Evolutionary conservation across 2,329 filamentous ascomycete species (phyloP).

Genomic region (Aspergillus sp.): DNA sequence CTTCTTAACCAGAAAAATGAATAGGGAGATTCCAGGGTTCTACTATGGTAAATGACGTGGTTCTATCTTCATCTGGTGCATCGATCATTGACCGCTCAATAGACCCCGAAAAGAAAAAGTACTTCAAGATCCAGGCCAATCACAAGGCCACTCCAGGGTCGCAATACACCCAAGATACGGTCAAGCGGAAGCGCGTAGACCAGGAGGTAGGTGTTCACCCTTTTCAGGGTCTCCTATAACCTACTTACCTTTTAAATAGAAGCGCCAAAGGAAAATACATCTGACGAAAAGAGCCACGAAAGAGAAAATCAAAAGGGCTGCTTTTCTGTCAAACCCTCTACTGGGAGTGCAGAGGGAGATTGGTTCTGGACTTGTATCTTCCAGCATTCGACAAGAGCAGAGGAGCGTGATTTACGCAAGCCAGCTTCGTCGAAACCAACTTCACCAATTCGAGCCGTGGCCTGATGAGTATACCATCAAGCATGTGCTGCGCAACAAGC

Average conservation of each 20-base stretch:
- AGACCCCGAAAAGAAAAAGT: conserved; percentile 60
- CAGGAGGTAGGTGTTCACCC: conserved; percentile 33
- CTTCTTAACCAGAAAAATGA: conserved; percentile 22
- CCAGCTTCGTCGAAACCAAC: conserved; percentile 31
- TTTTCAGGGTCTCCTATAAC: neutral
- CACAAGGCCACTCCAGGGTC: conserved; percentile 53
- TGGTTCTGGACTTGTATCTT: conserved; percentile 22
- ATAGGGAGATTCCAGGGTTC: conserved; percentile 36
- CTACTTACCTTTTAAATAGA: conserved; percentile 25
- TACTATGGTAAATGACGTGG: conserved; percentile 33
- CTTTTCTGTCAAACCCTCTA: conserved; percentile 33
- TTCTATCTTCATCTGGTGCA: neutral
- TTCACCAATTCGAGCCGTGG: conserved; percentile 36
- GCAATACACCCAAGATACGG: conserved; percentile 59
- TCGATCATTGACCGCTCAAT: conserved; percentile 13
- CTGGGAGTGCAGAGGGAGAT: conserved; percentile 33
- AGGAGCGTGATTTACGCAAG: conserved; percentile 35
- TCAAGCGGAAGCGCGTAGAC: conserved; percentile 58
- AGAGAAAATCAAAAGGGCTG: conserved; percentile 38
- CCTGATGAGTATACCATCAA: conserved; percentile 30
- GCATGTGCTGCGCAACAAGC: conserved; percentile 36
- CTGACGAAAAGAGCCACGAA: conserved; percentile 29
- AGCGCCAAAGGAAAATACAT: conserved; percentile 28
- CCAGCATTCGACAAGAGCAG: conserved; percentile 26
- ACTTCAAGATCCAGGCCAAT: conserved; percentile 65